Conservation (phyloP, 306 rosid species). For the Acacia crassicarpa region DNA sequence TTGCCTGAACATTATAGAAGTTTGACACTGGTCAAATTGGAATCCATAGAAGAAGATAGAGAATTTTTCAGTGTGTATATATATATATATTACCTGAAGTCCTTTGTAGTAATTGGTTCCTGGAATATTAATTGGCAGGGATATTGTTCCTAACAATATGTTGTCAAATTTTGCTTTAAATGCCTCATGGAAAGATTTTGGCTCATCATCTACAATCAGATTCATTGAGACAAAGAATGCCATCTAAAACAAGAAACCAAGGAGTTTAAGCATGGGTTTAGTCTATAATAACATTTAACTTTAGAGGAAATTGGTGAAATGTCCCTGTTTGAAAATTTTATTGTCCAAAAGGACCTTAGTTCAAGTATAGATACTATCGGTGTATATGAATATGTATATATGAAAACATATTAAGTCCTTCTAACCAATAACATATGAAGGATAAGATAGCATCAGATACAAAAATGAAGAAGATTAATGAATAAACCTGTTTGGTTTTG, state of each 20-base stretch:
- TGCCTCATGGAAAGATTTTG: conserved; percentile 37
- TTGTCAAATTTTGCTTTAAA: conserved; percentile 60
- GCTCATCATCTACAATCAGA: conserved; percentile 54
- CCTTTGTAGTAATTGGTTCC: conserved; percentile 66
- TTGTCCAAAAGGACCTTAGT: too few relatives aligned
- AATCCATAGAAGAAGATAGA: neutral
- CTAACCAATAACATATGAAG: neutral
- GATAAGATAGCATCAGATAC: neutral
- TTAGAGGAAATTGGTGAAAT: too few relatives aligned
- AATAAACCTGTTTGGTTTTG: conserved; percentile 66
- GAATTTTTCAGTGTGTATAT: neutral
- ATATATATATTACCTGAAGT: conserved; percentile 45
- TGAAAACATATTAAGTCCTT: too few relatives aligned
- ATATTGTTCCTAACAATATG: conserved; percentile 56
- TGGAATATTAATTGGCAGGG: conserved; percentile 74
- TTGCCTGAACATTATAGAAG: conserved; percentile 41
- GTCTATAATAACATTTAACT: neutral
- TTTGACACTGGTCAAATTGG: neutral
- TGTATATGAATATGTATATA: too few relatives aligned
- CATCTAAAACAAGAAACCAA: conserved; percentile 47
- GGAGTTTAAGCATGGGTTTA: neutral
- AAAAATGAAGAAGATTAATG: neutral
- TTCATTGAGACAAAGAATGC: conserved; percentile 60
- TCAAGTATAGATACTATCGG: too few relatives aligned
- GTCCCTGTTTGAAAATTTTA: too few relatives aligned